Evolutionary conservation across 176 grass and related monocot genomes (phyloP).

Genomic region (Poa pratensis): DNA sequence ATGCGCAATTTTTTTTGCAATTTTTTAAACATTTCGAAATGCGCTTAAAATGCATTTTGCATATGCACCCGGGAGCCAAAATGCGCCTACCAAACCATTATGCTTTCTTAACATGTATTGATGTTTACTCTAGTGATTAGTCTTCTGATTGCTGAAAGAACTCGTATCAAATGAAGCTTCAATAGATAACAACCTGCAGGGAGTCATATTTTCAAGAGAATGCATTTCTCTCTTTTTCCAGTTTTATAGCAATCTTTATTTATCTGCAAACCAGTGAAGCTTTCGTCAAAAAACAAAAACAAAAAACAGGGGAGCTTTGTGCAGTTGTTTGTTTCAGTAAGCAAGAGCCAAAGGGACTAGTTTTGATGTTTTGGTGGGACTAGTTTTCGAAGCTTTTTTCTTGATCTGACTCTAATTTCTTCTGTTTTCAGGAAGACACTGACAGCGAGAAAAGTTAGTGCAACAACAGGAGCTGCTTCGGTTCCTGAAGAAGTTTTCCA

Average conservation of each 20-base stretch:
- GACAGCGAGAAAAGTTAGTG: conserved; percentile 68
- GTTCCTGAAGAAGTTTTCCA: conserved; percentile 94
- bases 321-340: not conserved
- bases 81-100: not conserved
- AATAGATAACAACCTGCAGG: conserved; percentile 3
- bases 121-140: conserved; percentile 16
- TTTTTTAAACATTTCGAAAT: too few species aligned
- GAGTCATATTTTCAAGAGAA: conserved; percentile 14
- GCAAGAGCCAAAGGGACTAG: too few species aligned
- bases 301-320: not conserved
- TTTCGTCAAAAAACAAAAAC: too few species aligned
- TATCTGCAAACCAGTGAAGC: not conserved
- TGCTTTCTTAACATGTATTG: conserved; percentile 1
- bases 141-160: conserved; percentile 19
- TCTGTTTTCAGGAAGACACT: conserved; percentile 70
- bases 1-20: too few species aligned
- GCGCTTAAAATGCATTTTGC: too few species aligned
- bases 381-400: not conserved
- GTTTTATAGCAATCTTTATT: not conserved
- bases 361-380: not conserved
- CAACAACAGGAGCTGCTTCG: conserved; percentile 68
- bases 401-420: conserved; percentile 1
- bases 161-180: not conserved
- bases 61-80: too few species aligned
- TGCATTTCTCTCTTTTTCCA: not conserved